Conservation (phyloP, 331 rosid genomes). For the Acacia pycnantha region DNA sequence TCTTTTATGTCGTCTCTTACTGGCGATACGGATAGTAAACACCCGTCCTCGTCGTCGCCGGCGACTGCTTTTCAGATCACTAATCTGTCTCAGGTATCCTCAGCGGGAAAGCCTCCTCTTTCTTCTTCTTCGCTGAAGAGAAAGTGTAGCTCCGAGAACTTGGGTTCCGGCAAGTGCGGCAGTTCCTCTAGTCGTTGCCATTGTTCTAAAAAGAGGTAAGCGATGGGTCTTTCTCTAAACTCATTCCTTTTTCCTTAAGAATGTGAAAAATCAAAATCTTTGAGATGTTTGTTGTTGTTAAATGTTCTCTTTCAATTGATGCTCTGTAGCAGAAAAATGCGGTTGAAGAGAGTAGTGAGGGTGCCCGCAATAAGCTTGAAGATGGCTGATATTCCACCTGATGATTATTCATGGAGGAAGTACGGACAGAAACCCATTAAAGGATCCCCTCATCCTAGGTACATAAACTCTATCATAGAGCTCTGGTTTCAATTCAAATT, state of each 20-base stretch:
- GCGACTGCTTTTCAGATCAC: conserved; percentile 62
- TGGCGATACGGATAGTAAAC: conserved; percentile 59
- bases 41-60: conserved; percentile 49
- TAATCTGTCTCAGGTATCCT: conserved; percentile 59
- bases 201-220: conserved; percentile 78
- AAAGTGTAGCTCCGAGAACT: conserved; percentile 73
- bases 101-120: conserved; percentile 77
- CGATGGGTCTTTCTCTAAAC: not conserved
- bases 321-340: conserved; percentile 45
- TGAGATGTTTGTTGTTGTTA: not conserved
- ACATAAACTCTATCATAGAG: not conserved
- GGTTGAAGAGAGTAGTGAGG: conserved; percentile 70
- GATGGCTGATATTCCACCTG: conserved; percentile 90
- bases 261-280: not conserved
- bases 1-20: conserved; percentile 68
- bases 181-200: conserved; percentile 73
- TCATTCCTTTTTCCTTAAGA: not conserved
- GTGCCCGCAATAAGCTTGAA: conserved; percentile 81
- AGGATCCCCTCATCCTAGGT: conserved; percentile 92
- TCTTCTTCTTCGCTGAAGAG: conserved; percentile 67
- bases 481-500: not conserved
- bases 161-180: conserved; percentile 72
- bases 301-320: conserved; percentile 1
- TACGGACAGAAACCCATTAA: conserved; percentile 88
- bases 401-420: conserved; percentile 88